Base-by-base conservation (phyloP, 2,329 filamentous ascomycete genomes). In the Hypoxylon sp. region DNA sequence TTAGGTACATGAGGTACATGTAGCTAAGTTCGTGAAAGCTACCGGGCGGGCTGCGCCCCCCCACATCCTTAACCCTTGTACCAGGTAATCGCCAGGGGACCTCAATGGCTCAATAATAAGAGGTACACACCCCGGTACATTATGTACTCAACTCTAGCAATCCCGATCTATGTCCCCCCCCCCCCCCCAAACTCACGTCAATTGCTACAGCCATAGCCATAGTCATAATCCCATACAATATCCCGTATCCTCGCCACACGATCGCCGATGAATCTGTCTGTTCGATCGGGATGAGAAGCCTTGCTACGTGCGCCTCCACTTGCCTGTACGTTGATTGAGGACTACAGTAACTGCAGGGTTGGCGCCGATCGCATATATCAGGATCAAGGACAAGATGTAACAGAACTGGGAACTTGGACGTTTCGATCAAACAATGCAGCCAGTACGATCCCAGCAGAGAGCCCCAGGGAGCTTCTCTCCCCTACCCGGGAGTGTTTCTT, bases 391-490 rank as follows among this genome's bases (percentile, higher is more conserved):
- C 72, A 74, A 70, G 63, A 75, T 75, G 74, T 74, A 71, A 74
- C 64, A 57, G 64, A 61, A 46, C 57, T 50, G 17, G 56, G 64
- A 62, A 58, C 65, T 58, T 48, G 48, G 53, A 64, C 61, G 60
- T 67, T 71, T 70, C 69, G 66, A 73, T 63, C 48, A 65, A 17
- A 69, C 61, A 62, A 78, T 79, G 77, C 77, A 78, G 64, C 75
- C 73, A 56, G 71, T 70, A 62, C 75, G 76, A 71, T 63, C 73
- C 62, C 77, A 78, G 63, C 75, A 75, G 62, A 73, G 77, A 53
- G 75, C 76, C 48, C 77, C 77, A 15, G 77, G 86, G 69, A 87
- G 85, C 82, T 88, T 89, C 80, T 85, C 86, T 66, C 84, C 87
- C 67, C 78, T 88, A 69, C 80, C 84, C 48, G 72, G 76, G 55